Evolutionary conservation across 495 filamentous ascomycete species (phyloP).

Genomic region (Neurospora sp.): DNA sequence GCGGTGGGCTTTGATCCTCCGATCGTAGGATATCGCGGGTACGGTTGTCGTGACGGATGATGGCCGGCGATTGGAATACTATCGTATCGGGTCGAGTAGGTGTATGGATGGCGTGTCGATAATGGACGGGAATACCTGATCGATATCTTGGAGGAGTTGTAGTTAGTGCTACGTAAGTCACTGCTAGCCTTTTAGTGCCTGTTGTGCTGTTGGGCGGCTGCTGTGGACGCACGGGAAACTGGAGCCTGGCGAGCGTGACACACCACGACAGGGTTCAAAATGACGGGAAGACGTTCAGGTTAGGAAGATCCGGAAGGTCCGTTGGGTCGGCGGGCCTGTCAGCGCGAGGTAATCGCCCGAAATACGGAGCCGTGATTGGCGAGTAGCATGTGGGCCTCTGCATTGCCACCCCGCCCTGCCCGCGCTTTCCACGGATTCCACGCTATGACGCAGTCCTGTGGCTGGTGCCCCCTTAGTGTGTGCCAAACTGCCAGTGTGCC

Average conservation of each 20-base stretch:
- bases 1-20: not conserved
- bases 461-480: slow-evolving; percentile 4
- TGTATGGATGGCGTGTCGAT: not conserved
- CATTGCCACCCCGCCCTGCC: not conserved
- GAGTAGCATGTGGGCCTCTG: not conserved
- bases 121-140: not conserved
- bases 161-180: not conserved
- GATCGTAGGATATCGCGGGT: not conserved
- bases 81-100: not conserved
- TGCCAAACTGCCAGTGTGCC: not conserved
- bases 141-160: not conserved
- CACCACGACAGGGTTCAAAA: not conserved
- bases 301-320: not conserved
- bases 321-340: not conserved
- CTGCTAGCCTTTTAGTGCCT: not conserved
- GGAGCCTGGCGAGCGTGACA: not conserved
- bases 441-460: slow-evolving; percentile 14
- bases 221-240: not conserved
- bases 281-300: not conserved
- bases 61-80: not conserved
- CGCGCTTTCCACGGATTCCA: not conserved
- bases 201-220: not conserved
- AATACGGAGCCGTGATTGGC: not conserved
- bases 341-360: not conserved
- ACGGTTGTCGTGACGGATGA: not conserved